Evolutionary conservation across 2,329 filamentous ascomycete species (phyloP), one percentile per base, ranked within the genome.

Genomic region (Fusarium sp.): DNA sequence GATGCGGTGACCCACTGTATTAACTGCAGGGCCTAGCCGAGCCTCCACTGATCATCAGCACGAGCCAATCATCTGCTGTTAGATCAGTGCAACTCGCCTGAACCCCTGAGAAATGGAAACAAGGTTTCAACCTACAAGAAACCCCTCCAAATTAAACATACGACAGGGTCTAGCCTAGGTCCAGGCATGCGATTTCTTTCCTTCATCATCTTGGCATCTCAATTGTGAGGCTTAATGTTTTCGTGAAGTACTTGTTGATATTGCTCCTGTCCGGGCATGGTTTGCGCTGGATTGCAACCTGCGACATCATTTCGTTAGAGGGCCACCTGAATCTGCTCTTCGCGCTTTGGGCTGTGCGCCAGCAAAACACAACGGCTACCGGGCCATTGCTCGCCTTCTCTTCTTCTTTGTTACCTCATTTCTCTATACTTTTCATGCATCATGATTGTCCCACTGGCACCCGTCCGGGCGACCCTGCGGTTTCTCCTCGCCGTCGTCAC

Each of bases 401-500:
- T 28, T 28, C 26, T 28, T 28, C 26, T 28, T 28, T 9, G 26
- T 28, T 28, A 8, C 26, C 26, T 9, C 31, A 22, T 57, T 47
- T 31, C 19, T 21, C n/a, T 42, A 42, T 9, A 34, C 19, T 26
- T 21, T 57, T 50, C 42, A 42, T 50, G 19, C 54, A 43, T 34
- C 44, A 57, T 57, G 54, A 24, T 57, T 28, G 26, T 28, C 21
- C 9, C 22, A 15, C 42, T 44, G 9, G 36, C 21, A 28, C 36
- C 34, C 26, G 24, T 57, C 22, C 31, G 34, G 33, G 15, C 44
- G 44, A 33, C 44, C 19, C 44, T 57, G 10, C 44, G 54, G 10
- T 26, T 51, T 31, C 19, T 26, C 15, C 44, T 57, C 17, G 28
- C 38, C 21, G 19, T 57, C 21, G 40, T 31, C 17, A 59, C 58